A percentile compares a stretch with the other conserved stretches of the same genome.
Evolutionary conservation across 208 protist species (phyloP).

Genomic region (Trypanosoma avium): DNA sequence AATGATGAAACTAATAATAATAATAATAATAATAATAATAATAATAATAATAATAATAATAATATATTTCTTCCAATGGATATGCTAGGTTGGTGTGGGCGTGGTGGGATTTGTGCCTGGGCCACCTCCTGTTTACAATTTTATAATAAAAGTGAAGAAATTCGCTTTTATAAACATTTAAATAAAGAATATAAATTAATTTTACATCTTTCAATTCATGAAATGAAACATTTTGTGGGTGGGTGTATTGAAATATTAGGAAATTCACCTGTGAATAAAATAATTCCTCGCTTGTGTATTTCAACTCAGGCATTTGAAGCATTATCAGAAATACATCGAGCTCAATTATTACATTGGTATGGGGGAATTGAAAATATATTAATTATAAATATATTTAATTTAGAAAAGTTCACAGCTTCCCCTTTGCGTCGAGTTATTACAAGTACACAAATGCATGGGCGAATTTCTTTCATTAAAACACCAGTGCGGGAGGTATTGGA

Average conservation of each 20-base stretch:
- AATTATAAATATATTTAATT: no score
- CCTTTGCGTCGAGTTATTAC: constrained; percentile 20
- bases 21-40: neutral
- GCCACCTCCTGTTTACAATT: constrained; percentile 32
- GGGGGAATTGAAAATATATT: neutral
- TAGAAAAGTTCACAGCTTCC: constrained; percentile 18
- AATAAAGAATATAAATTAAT: constrained; percentile 14
- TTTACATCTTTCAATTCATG: constrained; percentile 18
- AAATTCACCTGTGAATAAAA: neutral
- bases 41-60: no score
- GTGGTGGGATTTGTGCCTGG: constrained; percentile 31
- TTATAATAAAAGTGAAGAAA: constrained; percentile 17
- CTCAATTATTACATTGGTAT: constrained; percentile 26
- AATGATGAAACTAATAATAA: no score
- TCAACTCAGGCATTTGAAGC: constrained; percentile 22
- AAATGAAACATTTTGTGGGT: constrained; percentile 23
- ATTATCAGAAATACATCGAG: constrained; percentile 5
- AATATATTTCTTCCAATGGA: constrained; percentile 12
- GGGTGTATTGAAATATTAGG: constrained; percentile 27
- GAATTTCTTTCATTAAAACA: no score
- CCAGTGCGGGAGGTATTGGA: no score
- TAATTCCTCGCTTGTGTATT: constrained; percentile 19
- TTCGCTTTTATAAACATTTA: constrained; percentile 25
- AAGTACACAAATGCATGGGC: no score
- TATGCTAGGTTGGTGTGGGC: constrained; percentile 31